These are phyloP conservation scores for Agaricus subrufescens DNA, from an alignment of 768 basidiomycete species.

Conservation along the genomic window DNA sequence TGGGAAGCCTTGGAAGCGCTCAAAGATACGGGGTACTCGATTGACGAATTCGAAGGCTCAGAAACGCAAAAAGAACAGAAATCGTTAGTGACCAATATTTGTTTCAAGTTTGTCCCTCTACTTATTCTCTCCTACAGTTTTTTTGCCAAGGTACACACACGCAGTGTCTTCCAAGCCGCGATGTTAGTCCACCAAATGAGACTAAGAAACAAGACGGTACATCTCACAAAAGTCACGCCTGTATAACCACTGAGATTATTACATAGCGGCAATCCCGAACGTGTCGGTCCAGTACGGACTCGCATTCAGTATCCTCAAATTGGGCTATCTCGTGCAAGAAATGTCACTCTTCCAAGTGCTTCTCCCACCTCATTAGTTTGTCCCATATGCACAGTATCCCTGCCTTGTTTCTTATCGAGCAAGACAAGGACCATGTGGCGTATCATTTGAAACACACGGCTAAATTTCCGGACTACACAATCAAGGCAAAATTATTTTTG, in stretches of 20 bases:
- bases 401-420: conserved; percentile 24
- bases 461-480: conserved; percentile 13
- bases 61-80: not conserved
- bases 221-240: not conserved
- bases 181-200: not conserved
- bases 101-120: not conserved
- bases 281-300: not conserved
- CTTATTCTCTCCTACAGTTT: not conserved
- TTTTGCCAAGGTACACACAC: not conserved
- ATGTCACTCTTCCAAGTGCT: conserved; percentile 37
- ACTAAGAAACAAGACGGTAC: not conserved
- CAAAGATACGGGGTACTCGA: not conserved
- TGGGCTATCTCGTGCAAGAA: conserved; percentile 31
- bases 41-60: not conserved
- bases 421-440: conserved; percentile 21
- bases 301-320: not conserved
- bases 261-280: not conserved
- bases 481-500: conserved; percentile 12
- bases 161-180: conserved; percentile 6
- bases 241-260: not conserved
- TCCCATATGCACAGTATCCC: conserved; percentile 34
- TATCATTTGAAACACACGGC: conserved; percentile 24
- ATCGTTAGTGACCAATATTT: not conserved
- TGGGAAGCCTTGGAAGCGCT: conserved; percentile 12
- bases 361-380: conserved; percentile 27